Conservation (phyloP, 2,329 filamentous ascomycete genomes). For the Intubia oerlemansii region DNA sequence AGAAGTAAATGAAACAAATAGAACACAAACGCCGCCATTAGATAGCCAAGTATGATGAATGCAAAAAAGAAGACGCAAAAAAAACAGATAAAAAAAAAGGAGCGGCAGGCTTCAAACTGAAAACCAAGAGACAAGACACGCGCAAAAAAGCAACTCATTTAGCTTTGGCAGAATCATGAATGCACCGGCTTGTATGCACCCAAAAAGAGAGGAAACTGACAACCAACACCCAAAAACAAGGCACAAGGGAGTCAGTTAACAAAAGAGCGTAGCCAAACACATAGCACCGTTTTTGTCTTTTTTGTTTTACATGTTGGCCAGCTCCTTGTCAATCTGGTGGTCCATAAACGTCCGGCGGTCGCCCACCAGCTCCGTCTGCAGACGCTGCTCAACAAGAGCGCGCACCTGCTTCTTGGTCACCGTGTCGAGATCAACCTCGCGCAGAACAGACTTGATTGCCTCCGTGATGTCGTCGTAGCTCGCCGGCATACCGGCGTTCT, state of each 20-base stretch:
- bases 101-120: not conserved
- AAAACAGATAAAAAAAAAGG: not conserved
- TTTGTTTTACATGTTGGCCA: slow-evolving; percentile 66
- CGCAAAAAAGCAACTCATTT: too few species aligned
- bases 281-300: not conserved
- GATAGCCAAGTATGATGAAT: not conserved
- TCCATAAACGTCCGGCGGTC: slow-evolving; percentile 83
- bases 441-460: slow-evolving; percentile 61
- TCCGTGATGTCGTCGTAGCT: slow-evolving; percentile 66
- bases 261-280: not conserved
- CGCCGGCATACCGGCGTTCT: slow-evolving; percentile 39
- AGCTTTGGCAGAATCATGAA: too few species aligned
- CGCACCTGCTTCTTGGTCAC: slow-evolving; percentile 96
- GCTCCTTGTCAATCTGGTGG: slow-evolving; percentile 75
- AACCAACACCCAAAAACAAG: too few species aligned
- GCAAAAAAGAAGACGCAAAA: not conserved
- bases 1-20: not conserved
- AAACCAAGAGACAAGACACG: too few species aligned
- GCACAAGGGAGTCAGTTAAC: too few species aligned
- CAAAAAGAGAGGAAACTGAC: not conserved
- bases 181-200: too few species aligned
- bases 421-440: slow-evolving; percentile 83
- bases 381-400: slow-evolving; percentile 74
- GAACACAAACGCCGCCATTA: not conserved
- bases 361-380: slow-evolving; percentile 73